phyloP scores from a whole-genome alignment of 306 rosid genomes.

The Cajanus cajan region DNA sequence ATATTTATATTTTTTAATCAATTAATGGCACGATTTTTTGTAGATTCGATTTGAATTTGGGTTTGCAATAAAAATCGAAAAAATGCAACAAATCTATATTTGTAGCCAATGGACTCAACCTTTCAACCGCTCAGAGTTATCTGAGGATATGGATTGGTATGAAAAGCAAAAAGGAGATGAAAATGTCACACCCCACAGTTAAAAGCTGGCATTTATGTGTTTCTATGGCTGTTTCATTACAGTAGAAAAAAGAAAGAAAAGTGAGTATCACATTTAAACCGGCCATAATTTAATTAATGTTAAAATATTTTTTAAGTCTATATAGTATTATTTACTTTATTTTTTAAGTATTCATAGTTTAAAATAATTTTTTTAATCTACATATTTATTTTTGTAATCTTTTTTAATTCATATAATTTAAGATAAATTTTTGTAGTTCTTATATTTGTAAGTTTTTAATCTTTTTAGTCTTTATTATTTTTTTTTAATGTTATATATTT shows the following conservation, averaged over 20 bases:
- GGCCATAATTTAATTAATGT: neutral
- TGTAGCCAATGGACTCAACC: neutral
- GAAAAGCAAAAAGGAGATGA: neutral
- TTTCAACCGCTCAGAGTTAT: neutral
- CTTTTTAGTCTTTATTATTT: no score
- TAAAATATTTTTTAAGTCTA: no score
- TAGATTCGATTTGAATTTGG: neutral
- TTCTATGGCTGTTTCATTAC: neutral
- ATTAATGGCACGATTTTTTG: slow-evolving; percentile 14
- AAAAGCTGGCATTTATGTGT: neutral
- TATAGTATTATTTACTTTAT: no score
- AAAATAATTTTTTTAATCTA: no score
- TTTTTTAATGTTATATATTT: no score
- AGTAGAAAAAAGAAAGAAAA: neutral
- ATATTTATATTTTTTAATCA: slow-evolving; percentile 8
- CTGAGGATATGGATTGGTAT: neutral
- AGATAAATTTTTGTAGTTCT: no score
- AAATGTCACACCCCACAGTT: neutral
- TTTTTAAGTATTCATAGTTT: no score
- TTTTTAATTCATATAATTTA: no score
- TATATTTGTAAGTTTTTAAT: no score
- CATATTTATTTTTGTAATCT: no score
- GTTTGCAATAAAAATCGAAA: neutral
- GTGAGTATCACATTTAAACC: neutral
- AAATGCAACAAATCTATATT: neutral